Base-by-base conservation (phyloP, 306 rosid species). In the Ziziphus jujuba region DNA sequence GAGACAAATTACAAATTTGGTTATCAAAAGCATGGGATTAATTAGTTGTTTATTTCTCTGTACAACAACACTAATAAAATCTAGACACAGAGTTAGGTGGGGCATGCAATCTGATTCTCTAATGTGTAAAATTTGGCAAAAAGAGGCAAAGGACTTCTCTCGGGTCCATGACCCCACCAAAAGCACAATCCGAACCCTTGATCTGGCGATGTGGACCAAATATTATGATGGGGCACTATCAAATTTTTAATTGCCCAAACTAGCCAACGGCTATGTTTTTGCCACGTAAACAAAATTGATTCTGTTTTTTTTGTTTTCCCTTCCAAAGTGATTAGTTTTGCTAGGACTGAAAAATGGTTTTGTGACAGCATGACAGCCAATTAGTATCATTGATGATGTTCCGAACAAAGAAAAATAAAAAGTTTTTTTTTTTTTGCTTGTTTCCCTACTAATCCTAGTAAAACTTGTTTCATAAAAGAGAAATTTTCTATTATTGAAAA, bases 301-400 rank as follows among this genome's bases (percentile, higher is more conserved):
- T 31, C 7, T 17, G 21, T 49, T 49, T 49, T 13, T 28, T 28
- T 28, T 28, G 2, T 28, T 28, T 28, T 28, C 33, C 5, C 4
- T 13, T 13, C 19, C 0, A 14, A 36, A 20, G n/a, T 34, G 6
- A 25, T 51, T 40, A 22, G 19, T 14, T 13, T 13, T 13, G 3
- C 19, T 43, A 20, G 25, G 6, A 3, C 6, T 36, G 35, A 22
- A 20, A 36, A 54, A 66, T 54, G 62, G 62, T 9, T 53, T 66
- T 66, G 59, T 52, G 40, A 54, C 15, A 54, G 62, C 13, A 1
- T 12, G 71, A 35, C 62, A 53, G 71, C 61, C 71, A 66, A 66
- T 66, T 20, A 53, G 36, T 49, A 43, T 53, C 61, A 66, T 53
- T 54, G 71, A 66, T 35, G 36, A 52, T 40, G n/a, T 31, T 14